These are phyloP conservation scores for Linum usitatissimum DNA, from an alignment of 345 rosid species.

Conservation along the genomic window DNA sequence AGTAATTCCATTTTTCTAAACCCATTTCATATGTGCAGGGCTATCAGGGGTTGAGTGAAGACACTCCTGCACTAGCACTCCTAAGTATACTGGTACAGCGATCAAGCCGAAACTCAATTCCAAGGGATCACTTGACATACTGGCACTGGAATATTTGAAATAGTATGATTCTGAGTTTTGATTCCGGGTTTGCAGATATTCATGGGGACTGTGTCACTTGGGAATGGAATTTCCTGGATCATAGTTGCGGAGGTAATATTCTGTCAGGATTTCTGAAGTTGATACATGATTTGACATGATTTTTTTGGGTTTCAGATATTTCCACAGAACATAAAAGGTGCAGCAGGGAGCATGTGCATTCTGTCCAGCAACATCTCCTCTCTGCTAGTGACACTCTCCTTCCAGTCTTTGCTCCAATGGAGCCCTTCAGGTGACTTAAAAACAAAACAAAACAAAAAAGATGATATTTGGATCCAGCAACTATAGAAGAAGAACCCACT, in stretches of 20 bases:
- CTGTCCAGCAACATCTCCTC: not conserved
- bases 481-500: no score
- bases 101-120: not conserved
- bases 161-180: not conserved
- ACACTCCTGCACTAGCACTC: not conserved
- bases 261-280: no score
- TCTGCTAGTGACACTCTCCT: not conserved
- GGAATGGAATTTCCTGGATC: constrained; percentile 1
- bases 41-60: not conserved
- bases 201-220: not conserved
- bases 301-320: not conserved
- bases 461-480: no score
- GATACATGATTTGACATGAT: no score
- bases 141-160: not conserved
- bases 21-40: not conserved
- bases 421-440: not conserved
- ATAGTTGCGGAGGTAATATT: not conserved
- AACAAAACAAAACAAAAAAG: no score
- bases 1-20: not conserved
- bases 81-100: not conserved
- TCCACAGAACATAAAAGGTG: not conserved
- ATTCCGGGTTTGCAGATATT: not conserved
- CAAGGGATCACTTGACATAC: not conserved
- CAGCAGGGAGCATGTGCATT: not conserved
- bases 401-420: not conserved